phyloP scores from a whole-genome alignment of 2,329 filamentous ascomycete genomes.

The Lecanoromycetidae sp. region DNA sequence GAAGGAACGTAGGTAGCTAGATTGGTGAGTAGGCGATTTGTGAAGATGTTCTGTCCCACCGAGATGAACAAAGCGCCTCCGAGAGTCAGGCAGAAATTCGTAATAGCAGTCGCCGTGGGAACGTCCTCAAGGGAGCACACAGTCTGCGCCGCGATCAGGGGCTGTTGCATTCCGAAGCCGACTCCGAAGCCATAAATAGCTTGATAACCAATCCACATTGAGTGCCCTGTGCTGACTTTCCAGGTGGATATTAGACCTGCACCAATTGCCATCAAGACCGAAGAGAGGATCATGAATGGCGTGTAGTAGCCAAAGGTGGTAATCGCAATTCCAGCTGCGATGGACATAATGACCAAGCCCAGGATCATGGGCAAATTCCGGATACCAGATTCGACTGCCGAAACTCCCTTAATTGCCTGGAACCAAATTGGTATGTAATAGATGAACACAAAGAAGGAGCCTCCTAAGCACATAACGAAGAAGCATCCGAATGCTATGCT shows the following conservation, averaged over 20 bases:
- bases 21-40: slow-evolving; percentile 37
- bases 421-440: slow-evolving; percentile 37
- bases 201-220: slow-evolving; percentile 31
- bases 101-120: slow-evolving; percentile 29
- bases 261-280: slow-evolving; percentile 28
- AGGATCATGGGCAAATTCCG: slow-evolving; percentile 31
- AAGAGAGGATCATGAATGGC: slow-evolving; percentile 29
- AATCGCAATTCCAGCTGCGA: slow-evolving; percentile 25
- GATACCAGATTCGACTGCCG: slow-evolving; percentile 35
- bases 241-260: slow-evolving; percentile 32
- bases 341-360: slow-evolving; percentile 26
- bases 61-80: slow-evolving; percentile 40
- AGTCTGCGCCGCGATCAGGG: slow-evolving; percentile 32
- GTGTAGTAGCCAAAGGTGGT: slow-evolving; percentile 30
- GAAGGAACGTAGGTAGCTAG: slow-evolving; percentile 30
- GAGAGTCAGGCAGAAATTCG: slow-evolving; percentile 32
- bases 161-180: slow-evolving; percentile 30
- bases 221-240: slow-evolving; percentile 23
- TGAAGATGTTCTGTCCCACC: slow-evolving; percentile 41
- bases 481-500: slow-evolving; percentile 26
- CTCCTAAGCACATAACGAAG: slow-evolving; percentile 29
- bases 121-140: slow-evolving; percentile 26
- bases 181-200: slow-evolving; percentile 27
- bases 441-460: slow-evolving; percentile 24
- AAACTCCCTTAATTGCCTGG: slow-evolving; percentile 33